Conservation (phyloP, 441 rosid species). For the Sinapis alba region DNA sequence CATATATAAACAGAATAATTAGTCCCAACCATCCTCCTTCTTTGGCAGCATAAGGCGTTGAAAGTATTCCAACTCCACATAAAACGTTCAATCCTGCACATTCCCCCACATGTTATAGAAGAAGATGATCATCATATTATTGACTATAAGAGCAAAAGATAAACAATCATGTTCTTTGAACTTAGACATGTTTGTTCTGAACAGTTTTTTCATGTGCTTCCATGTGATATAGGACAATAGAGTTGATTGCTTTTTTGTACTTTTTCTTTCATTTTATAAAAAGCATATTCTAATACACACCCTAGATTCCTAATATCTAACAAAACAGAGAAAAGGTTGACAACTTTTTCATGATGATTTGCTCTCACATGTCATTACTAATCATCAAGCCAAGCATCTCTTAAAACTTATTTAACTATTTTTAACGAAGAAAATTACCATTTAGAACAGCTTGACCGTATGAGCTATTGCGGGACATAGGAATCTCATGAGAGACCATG, state of each 20-base stretch:
- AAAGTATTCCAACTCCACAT: slow-evolving; percentile 92
- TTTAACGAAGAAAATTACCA: no score
- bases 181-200: slow-evolving; percentile 14
- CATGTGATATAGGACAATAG: slow-evolving; percentile 26
- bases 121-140: not conserved
- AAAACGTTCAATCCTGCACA: slow-evolving; percentile 84
- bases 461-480: slow-evolving; percentile 67
- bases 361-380: not conserved
- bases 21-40: slow-evolving; percentile 96
- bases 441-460: slow-evolving; percentile 82
- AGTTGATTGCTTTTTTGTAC: slow-evolving; percentile 35
- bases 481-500: slow-evolving; percentile 60
- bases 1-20: slow-evolving; percentile 58
- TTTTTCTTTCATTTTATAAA: not conserved
- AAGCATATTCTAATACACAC: not conserved
- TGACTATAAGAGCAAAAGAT: not conserved
- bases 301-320: not conserved
- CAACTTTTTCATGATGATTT: not conserved
- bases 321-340: slow-evolving; percentile 1
- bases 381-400: not conserved
- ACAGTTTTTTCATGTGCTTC: slow-evolving; percentile 26
- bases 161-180: slow-evolving; percentile 24
- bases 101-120: slow-evolving; percentile 31
- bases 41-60: slow-evolving; percentile 87
- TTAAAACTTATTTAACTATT: no score